Percentiles rank a stretch among this genome's conserved stretches.
Conservation (phyloP, 129 eudicot species). For the Chrysanthemum seticuspe region DNA sequence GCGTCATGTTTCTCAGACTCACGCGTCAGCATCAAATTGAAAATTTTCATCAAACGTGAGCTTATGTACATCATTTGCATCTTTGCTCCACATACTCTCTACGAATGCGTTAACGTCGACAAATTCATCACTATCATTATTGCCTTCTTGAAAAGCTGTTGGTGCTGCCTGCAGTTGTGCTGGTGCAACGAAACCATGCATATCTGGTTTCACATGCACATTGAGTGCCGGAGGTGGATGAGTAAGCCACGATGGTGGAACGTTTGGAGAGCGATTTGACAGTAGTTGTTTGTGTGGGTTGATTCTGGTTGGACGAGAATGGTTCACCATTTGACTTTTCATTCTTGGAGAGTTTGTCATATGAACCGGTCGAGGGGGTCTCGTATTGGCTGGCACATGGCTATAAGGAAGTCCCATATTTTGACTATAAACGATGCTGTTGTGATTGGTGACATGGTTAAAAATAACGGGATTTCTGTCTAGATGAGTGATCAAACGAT, state of each 20-base stretch:
- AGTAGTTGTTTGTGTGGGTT: neutral
- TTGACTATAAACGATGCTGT: neutral
- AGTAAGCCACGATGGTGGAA: neutral
- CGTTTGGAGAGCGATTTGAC: neutral
- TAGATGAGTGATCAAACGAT: too few species aligned
- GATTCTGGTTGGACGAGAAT: neutral
- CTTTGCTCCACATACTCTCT: neutral
- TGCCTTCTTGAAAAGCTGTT: slow-evolving; percentile 7
- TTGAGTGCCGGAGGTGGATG: neutral
- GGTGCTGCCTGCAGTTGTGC: neutral
- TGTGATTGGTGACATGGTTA: too few species aligned
- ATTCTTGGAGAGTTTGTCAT: neutral
- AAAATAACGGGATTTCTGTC: too few species aligned
- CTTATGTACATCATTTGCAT: neutral
- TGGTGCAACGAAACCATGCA: neutral
- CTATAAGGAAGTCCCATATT: neutral
- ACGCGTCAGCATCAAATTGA: slow-evolving; percentile 1
- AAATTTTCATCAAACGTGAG: neutral
- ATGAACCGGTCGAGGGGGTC: neutral
- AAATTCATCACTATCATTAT: neutral
- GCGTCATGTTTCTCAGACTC: neutral
- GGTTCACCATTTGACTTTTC: slow-evolving; percentile 3
- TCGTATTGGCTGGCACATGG: neutral
- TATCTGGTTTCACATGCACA: slow-evolving; percentile 1
- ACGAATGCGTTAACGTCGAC: neutral